These are phyloP conservation scores for Rossbeevera mucosa DNA, from an alignment of 768 basidiomycete genomes.

Conservation along the genomic window DNA sequence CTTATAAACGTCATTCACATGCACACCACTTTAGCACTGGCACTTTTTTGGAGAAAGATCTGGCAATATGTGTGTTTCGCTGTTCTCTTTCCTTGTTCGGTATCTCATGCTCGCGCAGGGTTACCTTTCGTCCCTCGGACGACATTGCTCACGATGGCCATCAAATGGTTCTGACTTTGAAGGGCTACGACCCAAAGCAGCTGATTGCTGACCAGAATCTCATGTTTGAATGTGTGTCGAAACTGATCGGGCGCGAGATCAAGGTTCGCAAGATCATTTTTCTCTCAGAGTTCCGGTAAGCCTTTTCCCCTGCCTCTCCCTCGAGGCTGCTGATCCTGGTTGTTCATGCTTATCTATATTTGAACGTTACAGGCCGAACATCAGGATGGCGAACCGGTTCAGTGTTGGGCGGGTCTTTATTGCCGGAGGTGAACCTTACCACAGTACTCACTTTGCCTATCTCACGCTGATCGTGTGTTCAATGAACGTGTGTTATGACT, in stretches of 20 bases:
- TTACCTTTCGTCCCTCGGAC: slow-evolving; percentile 14
- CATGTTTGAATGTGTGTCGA: slow-evolving; percentile 29
- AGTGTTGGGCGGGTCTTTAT: slow-evolving; percentile 41
- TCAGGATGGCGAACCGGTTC: slow-evolving; percentile 45
- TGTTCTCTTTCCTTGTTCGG: too few species aligned
- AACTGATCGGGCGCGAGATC: slow-evolving; percentile 28
- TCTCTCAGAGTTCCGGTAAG: slow-evolving; percentile 28
- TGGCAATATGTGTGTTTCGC: slow-evolving; percentile 2
- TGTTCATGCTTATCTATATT: too few species aligned
- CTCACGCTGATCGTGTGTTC: not conserved
- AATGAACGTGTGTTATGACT: not conserved
- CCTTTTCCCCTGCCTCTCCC: too few species aligned
- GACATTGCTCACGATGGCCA: slow-evolving; percentile 21
- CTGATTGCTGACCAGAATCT: slow-evolving; percentile 20
- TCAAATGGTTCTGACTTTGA: slow-evolving; percentile 7
- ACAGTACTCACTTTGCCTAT: not conserved
- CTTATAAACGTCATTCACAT: not conserved
- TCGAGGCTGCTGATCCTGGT: too few species aligned
- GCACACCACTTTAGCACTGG: slow-evolving; percentile 16
- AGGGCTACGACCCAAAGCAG: slow-evolving; percentile 9
- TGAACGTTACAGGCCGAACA: slow-evolving; percentile 37
- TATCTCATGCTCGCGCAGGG: not conserved
- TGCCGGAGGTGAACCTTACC: slow-evolving; percentile 36
- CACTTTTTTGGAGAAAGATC: slow-evolving; percentile 16
- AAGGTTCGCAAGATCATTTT: slow-evolving; percentile 27